These are phyloP conservation scores for Thermothelomyces thermophilus DNA, from an alignment of 2,329 filamentous ascomycete genomes.

Conservation along the genomic window DNA sequence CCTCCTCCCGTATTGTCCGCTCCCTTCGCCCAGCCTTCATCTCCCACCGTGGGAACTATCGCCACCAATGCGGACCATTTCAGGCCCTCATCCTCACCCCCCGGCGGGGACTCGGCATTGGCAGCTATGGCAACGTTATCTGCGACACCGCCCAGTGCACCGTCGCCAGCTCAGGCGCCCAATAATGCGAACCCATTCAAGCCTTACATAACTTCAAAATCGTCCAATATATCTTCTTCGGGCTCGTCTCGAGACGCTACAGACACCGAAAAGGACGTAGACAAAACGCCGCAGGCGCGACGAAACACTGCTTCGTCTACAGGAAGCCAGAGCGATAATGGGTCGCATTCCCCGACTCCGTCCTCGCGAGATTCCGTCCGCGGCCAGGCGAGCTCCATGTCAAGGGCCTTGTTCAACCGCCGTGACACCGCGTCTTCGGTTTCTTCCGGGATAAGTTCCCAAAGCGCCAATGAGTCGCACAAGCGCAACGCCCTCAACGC, in stretches of 20 bases:
- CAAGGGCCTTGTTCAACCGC: conserved; percentile 22
- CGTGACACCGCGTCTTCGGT: conserved; percentile 18
- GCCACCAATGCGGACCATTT: conserved; percentile 59
- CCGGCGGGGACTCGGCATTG: conserved; percentile 53
- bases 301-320: conserved; percentile 32
- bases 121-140: conserved; percentile 63
- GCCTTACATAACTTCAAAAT: conserved; percentile 33
- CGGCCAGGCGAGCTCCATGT: conserved; percentile 19
- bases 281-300: conserved; percentile 33
- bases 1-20: conserved; percentile 54
- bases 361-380: conserved; percentile 22
- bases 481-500: conserved; percentile 49
- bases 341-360: conserved; percentile 23
- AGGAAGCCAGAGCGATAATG: conserved; percentile 27
- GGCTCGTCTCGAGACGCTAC: conserved; percentile 40
- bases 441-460: conserved; percentile 12
- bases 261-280: conserved; percentile 34
- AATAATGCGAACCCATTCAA: conserved; percentile 36
- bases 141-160: conserved; percentile 54
- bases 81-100: conserved; percentile 48
- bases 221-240: conserved; percentile 43
- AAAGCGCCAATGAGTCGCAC: conserved; percentile 15
- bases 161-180: conserved; percentile 43
- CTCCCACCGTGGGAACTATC: conserved; percentile 62
- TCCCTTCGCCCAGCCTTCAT: conserved; percentile 56